A percentile compares a stretch with the other conserved stretches of the same genome.
Evolutionary conservation across 2,329 filamentous ascomycete species (phyloP).

Genomic region (Fusarium sp.): DNA sequence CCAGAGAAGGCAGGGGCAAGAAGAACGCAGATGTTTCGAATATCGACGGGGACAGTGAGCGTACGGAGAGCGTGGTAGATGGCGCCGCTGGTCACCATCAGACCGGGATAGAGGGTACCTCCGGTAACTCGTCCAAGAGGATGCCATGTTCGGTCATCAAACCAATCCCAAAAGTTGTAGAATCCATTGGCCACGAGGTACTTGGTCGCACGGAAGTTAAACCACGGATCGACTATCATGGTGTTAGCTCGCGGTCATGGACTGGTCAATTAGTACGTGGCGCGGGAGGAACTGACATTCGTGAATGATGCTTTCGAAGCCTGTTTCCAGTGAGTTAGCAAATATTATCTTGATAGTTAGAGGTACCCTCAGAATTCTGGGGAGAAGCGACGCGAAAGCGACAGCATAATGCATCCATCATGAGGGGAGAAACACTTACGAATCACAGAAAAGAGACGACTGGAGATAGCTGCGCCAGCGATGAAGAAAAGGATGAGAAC

Average conservation of each 20-base stretch:
- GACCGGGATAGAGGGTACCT: slow-evolving; percentile 96
- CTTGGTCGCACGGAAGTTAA: slow-evolving; percentile 98
- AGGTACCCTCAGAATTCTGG: not conserved
- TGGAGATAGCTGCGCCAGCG: slow-evolving; percentile 89
- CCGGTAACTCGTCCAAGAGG: slow-evolving; percentile 97
- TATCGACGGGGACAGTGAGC: slow-evolving; percentile 92
- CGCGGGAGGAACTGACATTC: slow-evolving; percentile 78
- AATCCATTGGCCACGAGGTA: slow-evolving; percentile 97
- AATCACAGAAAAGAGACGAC: slow-evolving; percentile 97
- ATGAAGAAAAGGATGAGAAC: slow-evolving; percentile 92
- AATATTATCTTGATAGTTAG: not conserved
- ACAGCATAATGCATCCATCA: slow-evolving; percentile 18
- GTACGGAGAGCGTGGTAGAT: slow-evolving; percentile 95
- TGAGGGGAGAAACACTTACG: slow-evolving; percentile 68
- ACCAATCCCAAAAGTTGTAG: slow-evolving; percentile 99
- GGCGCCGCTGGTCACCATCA: slow-evolving; percentile 98
- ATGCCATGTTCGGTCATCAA: slow-evolving; percentile 99
- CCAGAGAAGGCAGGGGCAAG: slow-evolving; percentile 95
- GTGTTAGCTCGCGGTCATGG: slow-evolving; percentile 43
- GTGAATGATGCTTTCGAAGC: slow-evolving; percentile 99
- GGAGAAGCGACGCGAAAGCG: not conserved
- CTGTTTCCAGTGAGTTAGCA: slow-evolving; percentile 60
- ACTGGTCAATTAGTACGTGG: slow-evolving; percentile 13
- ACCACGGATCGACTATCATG: slow-evolving; percentile 93
- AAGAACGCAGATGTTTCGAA: slow-evolving; percentile 97